A percentile compares a stretch with the other conserved stretches of the same genome.
Evolutionary conservation across 2,329 filamentous ascomycete species (phyloP).

Genomic region (Aspergillus amoenus): DNA sequence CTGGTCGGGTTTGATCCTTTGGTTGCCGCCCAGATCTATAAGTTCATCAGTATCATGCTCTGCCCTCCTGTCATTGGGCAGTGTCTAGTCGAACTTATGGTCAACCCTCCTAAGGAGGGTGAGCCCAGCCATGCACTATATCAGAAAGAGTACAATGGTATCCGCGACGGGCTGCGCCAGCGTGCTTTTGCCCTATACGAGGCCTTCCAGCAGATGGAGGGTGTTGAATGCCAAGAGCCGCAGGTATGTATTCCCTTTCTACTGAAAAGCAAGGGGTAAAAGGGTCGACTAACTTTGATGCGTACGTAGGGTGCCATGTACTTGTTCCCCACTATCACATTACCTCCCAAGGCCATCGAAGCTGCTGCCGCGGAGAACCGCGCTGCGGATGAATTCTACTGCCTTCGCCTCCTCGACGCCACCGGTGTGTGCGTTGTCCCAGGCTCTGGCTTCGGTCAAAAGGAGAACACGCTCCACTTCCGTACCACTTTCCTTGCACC

Average conservation of each 20-base stretch:
- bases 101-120: constrained; percentile 84
- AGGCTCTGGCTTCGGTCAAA: constrained; percentile 91
- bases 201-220: constrained; percentile 93
- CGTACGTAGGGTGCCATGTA: constrained; percentile 87
- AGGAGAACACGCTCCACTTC: constrained; percentile 87
- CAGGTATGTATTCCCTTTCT: constrained; percentile 48
- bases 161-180: constrained; percentile 73
- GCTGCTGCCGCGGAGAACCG: constrained; percentile 74
- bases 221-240: constrained; percentile 83
- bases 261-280: background rate
- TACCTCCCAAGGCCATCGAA: constrained; percentile 72
- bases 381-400: constrained; percentile 89
- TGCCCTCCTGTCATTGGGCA: constrained; percentile 95
- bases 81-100: constrained; percentile 96
- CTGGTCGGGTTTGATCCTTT: constrained; percentile 81
- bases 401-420: constrained; percentile 82
- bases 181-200: constrained; percentile 84
- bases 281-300: background rate
- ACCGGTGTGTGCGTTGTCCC: constrained; percentile 95
- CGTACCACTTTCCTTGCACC: constrained; percentile 95
- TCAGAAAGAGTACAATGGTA: constrained; percentile 77
- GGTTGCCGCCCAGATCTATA: constrained; percentile 94
- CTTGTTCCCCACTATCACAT: constrained; percentile 89
- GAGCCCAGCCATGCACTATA: constrained; percentile 84
- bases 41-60: constrained; percentile 95